Conservation (phyloP, 164 flowering plant species). For the Umbellularia californica region DNA sequence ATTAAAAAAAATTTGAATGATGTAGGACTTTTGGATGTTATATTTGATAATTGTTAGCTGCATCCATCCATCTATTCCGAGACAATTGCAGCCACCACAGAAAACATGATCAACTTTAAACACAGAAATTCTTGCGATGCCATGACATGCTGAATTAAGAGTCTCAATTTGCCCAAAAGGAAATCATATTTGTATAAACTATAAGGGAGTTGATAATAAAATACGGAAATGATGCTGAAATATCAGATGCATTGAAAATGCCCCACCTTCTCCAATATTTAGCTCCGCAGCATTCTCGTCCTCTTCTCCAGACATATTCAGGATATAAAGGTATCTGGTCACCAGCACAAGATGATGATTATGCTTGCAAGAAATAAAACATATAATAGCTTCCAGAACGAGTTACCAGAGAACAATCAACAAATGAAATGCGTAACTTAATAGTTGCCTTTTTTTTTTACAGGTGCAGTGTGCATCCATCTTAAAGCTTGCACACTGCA, state of each 20-base stretch:
- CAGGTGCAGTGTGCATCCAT: too few species aligned
- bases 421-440: background rate
- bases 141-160: background rate
- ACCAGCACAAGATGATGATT: background rate
- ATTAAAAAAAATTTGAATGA: too few species aligned
- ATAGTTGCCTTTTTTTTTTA: too few species aligned
- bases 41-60: background rate
- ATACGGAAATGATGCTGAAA: background rate
- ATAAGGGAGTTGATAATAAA: background rate
- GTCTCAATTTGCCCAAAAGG: background rate
- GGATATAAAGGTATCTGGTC: background rate
- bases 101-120: background rate
- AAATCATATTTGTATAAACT: background rate
- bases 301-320: slow-evolving; percentile 84
- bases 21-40: background rate
- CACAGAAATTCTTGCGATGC: background rate
- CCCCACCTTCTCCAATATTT: slow-evolving; percentile 83
- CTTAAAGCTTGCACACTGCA: too few species aligned
- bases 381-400: too few species aligned
- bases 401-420: background rate
- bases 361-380: background rate
- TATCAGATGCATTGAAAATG: background rate
- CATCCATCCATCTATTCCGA: background rate
- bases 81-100: background rate
- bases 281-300: slow-evolving; percentile 99